Conservation (phyloP, 139 green algal genomes). For the Diplosphaera chodatii region DNA sequence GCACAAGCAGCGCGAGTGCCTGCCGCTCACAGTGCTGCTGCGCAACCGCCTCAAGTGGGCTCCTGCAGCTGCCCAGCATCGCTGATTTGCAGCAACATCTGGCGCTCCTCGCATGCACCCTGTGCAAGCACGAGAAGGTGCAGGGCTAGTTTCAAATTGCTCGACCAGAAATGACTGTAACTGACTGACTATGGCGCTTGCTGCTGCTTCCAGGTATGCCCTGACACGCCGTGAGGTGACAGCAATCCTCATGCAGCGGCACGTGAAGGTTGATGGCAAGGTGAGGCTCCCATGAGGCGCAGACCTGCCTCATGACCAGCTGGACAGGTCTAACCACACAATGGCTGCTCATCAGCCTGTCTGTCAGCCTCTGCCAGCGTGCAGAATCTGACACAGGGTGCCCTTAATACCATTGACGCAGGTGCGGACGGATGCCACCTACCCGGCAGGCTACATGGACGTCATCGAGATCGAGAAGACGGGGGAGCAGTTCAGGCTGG, state of each 20-base stretch:
- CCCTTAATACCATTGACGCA: background rate
- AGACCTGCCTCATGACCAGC: too few relatives aligned
- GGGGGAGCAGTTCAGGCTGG: slow-evolving; percentile 80
- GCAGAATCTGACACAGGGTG: too few relatives aligned
- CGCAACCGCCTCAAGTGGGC: slow-evolving; percentile 96
- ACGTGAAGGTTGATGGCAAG: slow-evolving; percentile 97
- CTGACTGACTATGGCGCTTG: too few relatives aligned
- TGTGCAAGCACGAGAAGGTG: too few relatives aligned
- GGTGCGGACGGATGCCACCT: slow-evolving; percentile 88
- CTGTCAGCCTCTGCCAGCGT: too few relatives aligned
- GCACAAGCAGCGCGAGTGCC: slow-evolving; percentile 97
- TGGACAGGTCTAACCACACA: too few relatives aligned
- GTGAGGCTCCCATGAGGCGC: slow-evolving; percentile 30
- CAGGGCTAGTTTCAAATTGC: too few relatives aligned
- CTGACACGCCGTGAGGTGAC: slow-evolving; percentile 94
- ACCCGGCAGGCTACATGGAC: slow-evolving; percentile 98
- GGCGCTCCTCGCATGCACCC: background rate
- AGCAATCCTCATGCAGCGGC: slow-evolving; percentile 95
- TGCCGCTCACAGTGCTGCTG: slow-evolving; percentile 94
- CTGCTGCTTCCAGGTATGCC: slow-evolving; percentile 75
- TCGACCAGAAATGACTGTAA: too few relatives aligned
- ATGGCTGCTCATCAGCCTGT: too few relatives aligned
- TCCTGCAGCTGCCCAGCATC: background rate
- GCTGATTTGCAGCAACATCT: background rate
- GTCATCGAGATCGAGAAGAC: slow-evolving; percentile 97